Base-by-base conservation (phyloP, 495 filamentous ascomycete species). In the Penicillium canariense region DNA sequence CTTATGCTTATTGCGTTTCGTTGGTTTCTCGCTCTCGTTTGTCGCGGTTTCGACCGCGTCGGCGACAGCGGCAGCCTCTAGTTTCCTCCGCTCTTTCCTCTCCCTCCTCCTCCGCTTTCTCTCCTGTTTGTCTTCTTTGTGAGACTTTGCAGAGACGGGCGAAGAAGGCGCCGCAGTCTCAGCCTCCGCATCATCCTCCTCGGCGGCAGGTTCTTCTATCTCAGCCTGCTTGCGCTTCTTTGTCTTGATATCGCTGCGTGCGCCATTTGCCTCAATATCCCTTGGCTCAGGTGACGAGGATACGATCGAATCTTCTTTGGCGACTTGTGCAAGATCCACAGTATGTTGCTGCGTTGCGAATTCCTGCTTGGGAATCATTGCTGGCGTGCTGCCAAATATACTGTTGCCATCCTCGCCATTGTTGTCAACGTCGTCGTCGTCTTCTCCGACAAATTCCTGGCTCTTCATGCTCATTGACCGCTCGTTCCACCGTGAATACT, bases 381-480 rank as follows among this genome's bases (percentile, higher is more conserved):
- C 43, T 3, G 52, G 43, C 2, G 52, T 48, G 22, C 7, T 31
- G 18, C n/a, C 30, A 20, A 38, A 36, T 3, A 56, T 34, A 5
- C 34, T 30, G 34, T n/a, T 27, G 5, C 45, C 14, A 12, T 28
- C 55, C 27, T 45, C 39, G n/a, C 26, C 32, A 10, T 58, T 50
- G 11, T 55, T 55, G 6, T 46, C 32, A 10, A 55, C 52, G 11
- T 55, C 57, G 6, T 46, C 52, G n/a, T 62, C 58, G 9, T 58
- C 50, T 12, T 62, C 58, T 3, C 48, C 47, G 18, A 76, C 69
- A 27, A 44, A 63, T 27, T 54, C 45, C 1, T 45, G 23, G 52
- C 71, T 72, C 56, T 68, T 73, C 12, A 15, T 45, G 11, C 47
- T 45, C 2, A 5, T 20, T 14, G 45, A 11, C 11, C 23, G 38